phyloP scores from a whole-genome alignment of 129 eudicot species.

The Flaveria linearis region DNA sequence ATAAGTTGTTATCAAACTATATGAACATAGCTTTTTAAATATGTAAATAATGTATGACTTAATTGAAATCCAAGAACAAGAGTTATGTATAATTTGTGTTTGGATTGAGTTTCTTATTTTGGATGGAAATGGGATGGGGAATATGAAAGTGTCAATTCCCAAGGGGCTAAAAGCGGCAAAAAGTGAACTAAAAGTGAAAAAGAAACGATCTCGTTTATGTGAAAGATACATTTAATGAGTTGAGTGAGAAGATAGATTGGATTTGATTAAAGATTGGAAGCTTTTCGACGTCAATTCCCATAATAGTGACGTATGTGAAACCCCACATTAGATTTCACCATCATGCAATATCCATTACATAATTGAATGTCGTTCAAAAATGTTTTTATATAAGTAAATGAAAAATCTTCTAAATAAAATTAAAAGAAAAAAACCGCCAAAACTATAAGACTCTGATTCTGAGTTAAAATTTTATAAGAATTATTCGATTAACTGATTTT shows the following conservation, averaged over 20 bases:
- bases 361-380: no score
- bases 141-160: conserved; percentile 38
- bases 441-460: no score
- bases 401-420: no score
- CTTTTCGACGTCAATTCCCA: conserved; percentile 34
- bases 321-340: conserved; percentile 28
- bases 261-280: conserved; percentile 44
- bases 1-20: conserved; percentile 37
- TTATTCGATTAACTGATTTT: no score
- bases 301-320: conserved; percentile 37
- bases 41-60: conserved; percentile 18
- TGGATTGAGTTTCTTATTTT: background rate
- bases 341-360: background rate
- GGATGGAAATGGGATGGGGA: conserved; percentile 29
- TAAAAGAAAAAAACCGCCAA: no score
- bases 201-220: conserved; percentile 11
- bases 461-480: no score
- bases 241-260: conserved; percentile 36
- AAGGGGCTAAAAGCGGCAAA: conserved; percentile 35
- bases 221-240: conserved; percentile 28
- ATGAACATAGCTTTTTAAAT: conserved; percentile 25
- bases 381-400: no score
- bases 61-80: conserved; percentile 8
- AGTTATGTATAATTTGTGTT: background rate
- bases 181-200: conserved; percentile 32